Evolutionary conservation across 176 grass and related monocot species (phyloP).

Genomic region (Avena eriantha): DNA sequence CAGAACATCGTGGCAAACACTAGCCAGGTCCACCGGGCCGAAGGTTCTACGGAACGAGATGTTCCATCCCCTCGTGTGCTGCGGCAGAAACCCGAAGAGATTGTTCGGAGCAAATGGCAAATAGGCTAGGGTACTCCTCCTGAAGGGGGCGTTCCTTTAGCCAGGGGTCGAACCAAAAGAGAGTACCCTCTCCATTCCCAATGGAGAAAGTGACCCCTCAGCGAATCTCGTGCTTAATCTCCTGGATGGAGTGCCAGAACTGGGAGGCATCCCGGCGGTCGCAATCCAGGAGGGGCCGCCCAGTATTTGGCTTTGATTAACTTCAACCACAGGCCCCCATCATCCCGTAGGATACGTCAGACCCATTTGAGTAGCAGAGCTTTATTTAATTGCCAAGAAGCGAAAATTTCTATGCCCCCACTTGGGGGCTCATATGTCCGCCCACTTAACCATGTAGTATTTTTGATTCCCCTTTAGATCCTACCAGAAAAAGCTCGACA

Average conservation of each 20-base stretch:
- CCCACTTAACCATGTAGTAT: not conserved
- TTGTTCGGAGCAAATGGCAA: too few relatives aligned
- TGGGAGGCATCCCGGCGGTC: not conserved
- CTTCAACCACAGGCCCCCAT: not conserved
- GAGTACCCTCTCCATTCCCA: not conserved
- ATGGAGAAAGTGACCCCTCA: not conserved
- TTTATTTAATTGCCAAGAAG: not conserved
- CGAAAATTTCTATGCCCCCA: not conserved
- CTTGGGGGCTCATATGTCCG: not conserved
- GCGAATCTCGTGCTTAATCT: not conserved
- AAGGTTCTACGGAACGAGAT: too few relatives aligned
- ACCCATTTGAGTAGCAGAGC: not conserved
- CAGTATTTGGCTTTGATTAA: not conserved
- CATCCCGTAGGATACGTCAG: not conserved
- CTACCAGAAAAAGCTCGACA: not conserved
- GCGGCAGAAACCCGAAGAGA: too few relatives aligned
- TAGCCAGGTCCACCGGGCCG: too few relatives aligned
- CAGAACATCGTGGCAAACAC: too few relatives aligned
- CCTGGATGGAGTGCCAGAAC: not conserved
- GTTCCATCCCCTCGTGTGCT: too few relatives aligned
- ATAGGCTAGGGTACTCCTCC: too few relatives aligned
- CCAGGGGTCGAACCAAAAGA: not conserved
- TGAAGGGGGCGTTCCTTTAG: too few relatives aligned
- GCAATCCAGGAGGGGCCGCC: not conserved
- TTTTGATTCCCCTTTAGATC: not conserved